Evolutionary conservation across 2,329 filamentous ascomycete species (phyloP).

Genomic region (Paecilomyces variotii): DNA sequence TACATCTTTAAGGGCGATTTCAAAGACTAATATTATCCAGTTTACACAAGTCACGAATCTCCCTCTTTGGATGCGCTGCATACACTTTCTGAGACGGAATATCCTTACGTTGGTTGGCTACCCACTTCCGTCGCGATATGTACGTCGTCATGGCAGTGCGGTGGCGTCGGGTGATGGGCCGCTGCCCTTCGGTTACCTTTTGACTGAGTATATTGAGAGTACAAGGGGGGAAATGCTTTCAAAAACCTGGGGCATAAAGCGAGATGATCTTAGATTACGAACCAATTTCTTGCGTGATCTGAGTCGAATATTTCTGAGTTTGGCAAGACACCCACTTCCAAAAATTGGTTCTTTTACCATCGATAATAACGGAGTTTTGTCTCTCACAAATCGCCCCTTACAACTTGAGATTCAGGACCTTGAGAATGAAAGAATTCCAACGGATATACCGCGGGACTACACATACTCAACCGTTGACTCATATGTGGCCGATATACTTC

Average conservation of each 20-base stretch:
- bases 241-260: conserved; percentile 9
- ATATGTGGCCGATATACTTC: conserved; percentile 14
- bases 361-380: conserved; percentile 13
- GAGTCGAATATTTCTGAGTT: conserved; percentile 6
- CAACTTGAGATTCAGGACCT: conserved; percentile 10
- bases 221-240: conserved; percentile 15
- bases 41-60: not conserved
- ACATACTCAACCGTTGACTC: conserved; percentile 14
- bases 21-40: not conserved
- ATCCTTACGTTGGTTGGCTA: not conserved
- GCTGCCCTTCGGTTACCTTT: conserved; percentile 8
- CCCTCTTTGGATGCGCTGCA: not conserved
- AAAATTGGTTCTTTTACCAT: conserved; percentile 16
- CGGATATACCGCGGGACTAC: conserved; percentile 9
- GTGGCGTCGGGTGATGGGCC: not conserved
- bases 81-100: not conserved
- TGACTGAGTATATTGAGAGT: conserved; percentile 14
- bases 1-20: too few species aligned
- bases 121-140: not conserved
- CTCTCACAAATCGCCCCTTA: conserved; percentile 13
- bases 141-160: not conserved
- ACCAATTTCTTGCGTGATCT: conserved; percentile 12
- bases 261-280: conserved; percentile 5
- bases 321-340: conserved; percentile 7
- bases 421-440: conserved; percentile 14